phyloP scores from a whole-genome alignment of 768 basidiomycete genomes.

The Pleurotus sapidus region DNA sequence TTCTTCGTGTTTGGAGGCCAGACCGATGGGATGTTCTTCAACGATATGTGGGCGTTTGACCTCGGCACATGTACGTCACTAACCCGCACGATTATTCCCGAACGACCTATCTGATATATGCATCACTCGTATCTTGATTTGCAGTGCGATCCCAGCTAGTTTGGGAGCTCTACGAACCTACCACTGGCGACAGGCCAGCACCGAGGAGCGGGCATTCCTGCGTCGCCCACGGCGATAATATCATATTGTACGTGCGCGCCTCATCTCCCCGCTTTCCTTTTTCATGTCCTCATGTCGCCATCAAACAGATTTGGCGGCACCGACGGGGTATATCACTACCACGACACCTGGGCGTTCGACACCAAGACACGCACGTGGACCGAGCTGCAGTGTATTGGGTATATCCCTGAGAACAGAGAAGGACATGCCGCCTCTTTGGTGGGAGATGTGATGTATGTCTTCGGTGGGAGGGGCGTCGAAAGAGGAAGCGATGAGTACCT shows the following conservation, averaged over 20 bases:
- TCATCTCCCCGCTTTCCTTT: background rate
- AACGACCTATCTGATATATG: no score
- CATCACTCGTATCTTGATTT: conserved; percentile 1
- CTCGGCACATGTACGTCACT: conserved; percentile 78
- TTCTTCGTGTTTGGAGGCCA: conserved; percentile 98
- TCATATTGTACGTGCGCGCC: conserved; percentile 65
- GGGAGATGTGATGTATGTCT: no score
- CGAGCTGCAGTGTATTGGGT: no score
- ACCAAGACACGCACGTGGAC: no score
- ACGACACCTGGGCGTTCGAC: no score
- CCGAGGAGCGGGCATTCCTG: conserved; percentile 91
- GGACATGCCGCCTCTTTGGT: no score
- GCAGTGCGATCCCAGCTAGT: conserved; percentile 77
- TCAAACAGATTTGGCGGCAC: no score
- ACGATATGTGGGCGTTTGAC: conserved; percentile 96
- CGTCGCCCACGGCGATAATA: conserved; percentile 75
- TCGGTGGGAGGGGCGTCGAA: no score
- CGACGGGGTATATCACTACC: no score
- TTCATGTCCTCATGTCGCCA: no score
- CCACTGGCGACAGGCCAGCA: conserved; percentile 60
- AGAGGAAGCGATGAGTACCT: background rate
- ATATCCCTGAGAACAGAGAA: no score
- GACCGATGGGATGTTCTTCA: conserved; percentile 89
- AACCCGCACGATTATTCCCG: no score
- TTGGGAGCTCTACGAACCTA: conserved; percentile 80